Evolutionary conservation across 208 protist species (phyloP), one percentile per base, ranked within the genome.

Genomic region (Trypanosoma rangeli): DNA sequence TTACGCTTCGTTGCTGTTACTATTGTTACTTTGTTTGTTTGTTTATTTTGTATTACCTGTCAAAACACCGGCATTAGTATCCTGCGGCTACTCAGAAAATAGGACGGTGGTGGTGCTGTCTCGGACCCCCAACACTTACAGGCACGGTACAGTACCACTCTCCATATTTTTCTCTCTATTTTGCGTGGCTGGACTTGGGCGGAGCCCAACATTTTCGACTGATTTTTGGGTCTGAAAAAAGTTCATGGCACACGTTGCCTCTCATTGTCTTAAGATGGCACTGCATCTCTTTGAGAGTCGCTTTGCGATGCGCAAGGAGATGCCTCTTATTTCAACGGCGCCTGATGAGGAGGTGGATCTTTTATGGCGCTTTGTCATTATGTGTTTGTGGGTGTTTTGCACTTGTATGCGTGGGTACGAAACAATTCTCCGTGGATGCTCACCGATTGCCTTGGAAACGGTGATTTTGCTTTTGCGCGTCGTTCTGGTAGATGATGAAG

Each of bases 361-460:
- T 42, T 35, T 72, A 0, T 67, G 15, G 49, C 18, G 57, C 15
- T 29, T 71, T 49, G 18, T 73, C 3, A 60, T 57, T 24, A 20
- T 75, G 57, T n/a, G 59, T 46, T 20, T 75, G 12, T 61, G 39
- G 54, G 46, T 18, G 7, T 52, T 75, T 55, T 75, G 54, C 49
- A 64, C 63, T 49, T 68, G 64, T 50, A 33, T 69, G 39, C 62
- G 62, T 12, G 24, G 26, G 3, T 65, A 66, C 49, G 69, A 74
- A 42, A 49, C 39, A 20, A 24, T 70, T 58, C 28, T 70, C 16
- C 60, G 62, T 42, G 62, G 64, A 7, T 73, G 58, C 55, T 82
- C 71, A 57, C 77, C 77, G 22, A 82, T 82, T 44, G 54, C 64
- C 37, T 35, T 83, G 49, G 73, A 83, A 59, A 75, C 68, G 18